A percentile compares a stretch with the other conserved stretches of the same genome.
These are phyloP conservation scores for Rugonectria rugulosa DNA, from an alignment of 2,329 filamentous ascomycete genomes.

Conservation along the genomic window DNA sequence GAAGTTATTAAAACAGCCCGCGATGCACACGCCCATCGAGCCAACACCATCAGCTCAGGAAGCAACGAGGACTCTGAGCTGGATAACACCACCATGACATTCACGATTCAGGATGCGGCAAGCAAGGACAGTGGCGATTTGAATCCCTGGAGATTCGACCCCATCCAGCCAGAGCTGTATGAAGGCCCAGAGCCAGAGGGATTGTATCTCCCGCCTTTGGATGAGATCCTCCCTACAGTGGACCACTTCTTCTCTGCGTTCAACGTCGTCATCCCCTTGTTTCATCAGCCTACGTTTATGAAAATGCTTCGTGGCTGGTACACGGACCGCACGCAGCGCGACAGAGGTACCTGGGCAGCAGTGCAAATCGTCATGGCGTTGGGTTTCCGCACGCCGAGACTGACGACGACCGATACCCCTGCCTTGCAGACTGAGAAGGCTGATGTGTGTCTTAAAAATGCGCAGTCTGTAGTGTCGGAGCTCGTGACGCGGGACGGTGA, in stretches of 20 bases:
- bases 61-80: neutral
- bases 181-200: constrained; percentile 22
- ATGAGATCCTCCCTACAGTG: constrained; percentile 45
- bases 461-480: constrained; percentile 48
- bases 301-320: constrained; percentile 47
- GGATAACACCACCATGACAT: neutral
- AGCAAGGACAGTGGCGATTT: neutral
- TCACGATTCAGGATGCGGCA: neutral
- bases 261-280: constrained; percentile 48
- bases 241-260: constrained; percentile 48
- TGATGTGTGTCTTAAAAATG: constrained; percentile 46
- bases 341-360: constrained; percentile 45
- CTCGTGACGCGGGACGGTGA: constrained; percentile 48
- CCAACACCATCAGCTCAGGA: neutral
- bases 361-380: constrained; percentile 51
- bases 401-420: constrained; percentile 26
- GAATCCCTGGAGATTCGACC: constrained; percentile 32
- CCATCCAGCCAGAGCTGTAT: constrained; percentile 31
- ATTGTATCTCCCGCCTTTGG: constrained; percentile 42
- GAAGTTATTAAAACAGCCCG: constrained; percentile 38
- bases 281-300: constrained; percentile 47
- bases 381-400: constrained; percentile 40
- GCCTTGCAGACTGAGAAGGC: constrained; percentile 31
- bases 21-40: constrained; percentile 16
- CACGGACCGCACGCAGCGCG: constrained; percentile 25